Evolutionary conservation across 2,329 filamentous ascomycete species (phyloP).

Genomic region (Cladosporium sp.): DNA sequence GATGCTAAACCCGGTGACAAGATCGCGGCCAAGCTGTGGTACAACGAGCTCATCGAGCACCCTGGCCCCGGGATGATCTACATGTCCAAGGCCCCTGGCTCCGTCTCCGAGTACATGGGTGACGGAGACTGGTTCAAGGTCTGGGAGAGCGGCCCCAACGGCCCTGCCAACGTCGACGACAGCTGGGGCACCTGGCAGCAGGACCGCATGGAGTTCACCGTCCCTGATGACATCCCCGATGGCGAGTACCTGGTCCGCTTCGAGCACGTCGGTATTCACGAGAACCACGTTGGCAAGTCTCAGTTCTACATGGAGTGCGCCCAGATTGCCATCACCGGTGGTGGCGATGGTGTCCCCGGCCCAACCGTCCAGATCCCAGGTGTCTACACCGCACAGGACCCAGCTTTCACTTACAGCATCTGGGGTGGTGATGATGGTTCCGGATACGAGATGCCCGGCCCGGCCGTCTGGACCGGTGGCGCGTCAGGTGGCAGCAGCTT

Average conservation of each 20-base stretch:
- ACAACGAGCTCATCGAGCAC: constrained; percentile 19
- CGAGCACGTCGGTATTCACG: constrained; percentile 20
- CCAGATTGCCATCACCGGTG: constrained; percentile 19
- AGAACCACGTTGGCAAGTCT: constrained; percentile 17
- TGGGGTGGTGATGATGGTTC: constrained; percentile 16
- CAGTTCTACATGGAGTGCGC: constrained; percentile 20
- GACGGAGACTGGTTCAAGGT: constrained; percentile 21
- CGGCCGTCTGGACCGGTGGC: constrained; percentile 15
- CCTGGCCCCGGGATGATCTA: constrained; percentile 19
- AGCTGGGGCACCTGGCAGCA: constrained; percentile 16
- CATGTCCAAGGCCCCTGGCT: constrained; percentile 18
- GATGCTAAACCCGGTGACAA: constrained; percentile 19
- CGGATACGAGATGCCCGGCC: constrained; percentile 17
- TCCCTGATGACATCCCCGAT: constrained; percentile 13
- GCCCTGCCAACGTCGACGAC: constrained; percentile 13
- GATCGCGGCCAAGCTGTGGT: constrained; percentile 17
- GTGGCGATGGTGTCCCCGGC: constrained; percentile 16
- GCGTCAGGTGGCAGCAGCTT: not conserved
- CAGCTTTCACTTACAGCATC: constrained; percentile 20
- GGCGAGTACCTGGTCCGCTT: constrained; percentile 19
- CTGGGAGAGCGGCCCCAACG: constrained; percentile 14
- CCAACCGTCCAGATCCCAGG: constrained; percentile 20
- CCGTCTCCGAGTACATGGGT: constrained; percentile 17
- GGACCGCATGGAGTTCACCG: constrained; percentile 18
- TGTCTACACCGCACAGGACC: constrained; percentile 20